Conservation (phyloP, 768 basidiomycete species). For the Chalciporus chontae region DNA sequence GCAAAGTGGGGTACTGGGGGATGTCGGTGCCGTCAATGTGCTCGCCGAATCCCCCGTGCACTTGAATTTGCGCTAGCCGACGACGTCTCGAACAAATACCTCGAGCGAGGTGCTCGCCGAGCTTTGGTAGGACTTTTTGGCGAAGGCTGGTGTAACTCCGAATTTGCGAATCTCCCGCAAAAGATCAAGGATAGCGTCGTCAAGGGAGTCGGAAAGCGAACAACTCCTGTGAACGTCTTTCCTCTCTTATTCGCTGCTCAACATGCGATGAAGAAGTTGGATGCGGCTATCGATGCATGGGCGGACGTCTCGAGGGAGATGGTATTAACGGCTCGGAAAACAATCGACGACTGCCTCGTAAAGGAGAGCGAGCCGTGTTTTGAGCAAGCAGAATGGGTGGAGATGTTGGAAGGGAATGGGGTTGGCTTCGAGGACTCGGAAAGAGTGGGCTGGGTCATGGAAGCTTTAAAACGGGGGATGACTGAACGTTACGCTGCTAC, state of each 20-base stretch:
- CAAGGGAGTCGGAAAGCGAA: constrained; percentile 68
- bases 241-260: constrained; percentile 65
- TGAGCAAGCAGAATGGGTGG: constrained; percentile 64
- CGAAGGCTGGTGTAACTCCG: constrained; percentile 82
- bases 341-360: constrained; percentile 60
- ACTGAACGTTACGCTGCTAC: constrained; percentile 58
- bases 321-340: constrained; percentile 58
- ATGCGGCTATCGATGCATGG: constrained; percentile 52
- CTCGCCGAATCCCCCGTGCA: constrained; percentile 73
- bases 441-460: constrained; percentile 73
- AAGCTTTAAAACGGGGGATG: constrained; percentile 57
- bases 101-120: constrained; percentile 69
- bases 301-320: constrained; percentile 48
- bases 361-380: constrained; percentile 63
- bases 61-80: constrained; percentile 75
- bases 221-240: constrained; percentile 65
- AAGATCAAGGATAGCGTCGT: constrained; percentile 66
- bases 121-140: constrained; percentile 84
- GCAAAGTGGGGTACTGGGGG: constrained; percentile 83
- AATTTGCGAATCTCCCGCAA: constrained; percentile 69
- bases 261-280: constrained; percentile 53
- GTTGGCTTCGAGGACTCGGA: constrained; percentile 76
- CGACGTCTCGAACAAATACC: constrained; percentile 70
- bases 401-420: constrained; percentile 71
- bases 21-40: constrained; percentile 81